Conservation (phyloP, 345 rosid species). For the Geranium rotundifolium region DNA sequence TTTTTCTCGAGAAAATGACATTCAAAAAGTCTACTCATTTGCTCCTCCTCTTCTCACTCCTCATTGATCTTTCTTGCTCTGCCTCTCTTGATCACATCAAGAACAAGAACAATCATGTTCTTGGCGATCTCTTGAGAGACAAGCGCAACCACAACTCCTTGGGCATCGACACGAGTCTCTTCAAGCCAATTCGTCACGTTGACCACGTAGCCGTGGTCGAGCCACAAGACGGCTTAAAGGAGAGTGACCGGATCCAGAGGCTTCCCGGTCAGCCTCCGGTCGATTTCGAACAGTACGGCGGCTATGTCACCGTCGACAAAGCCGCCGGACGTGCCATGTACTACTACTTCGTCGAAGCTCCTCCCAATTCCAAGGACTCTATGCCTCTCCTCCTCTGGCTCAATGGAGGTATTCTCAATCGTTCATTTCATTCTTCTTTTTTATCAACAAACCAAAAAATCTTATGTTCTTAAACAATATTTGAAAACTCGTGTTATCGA, state of each 20-base stretch:
- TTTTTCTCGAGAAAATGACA: neutral
- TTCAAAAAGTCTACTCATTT: neutral
- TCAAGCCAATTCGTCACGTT: conserved; percentile 4
- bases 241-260: conserved; percentile 21
- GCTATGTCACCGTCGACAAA: conserved; percentile 7
- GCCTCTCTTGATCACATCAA: neutral
- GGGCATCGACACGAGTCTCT: conserved; percentile 13
- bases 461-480: too few species aligned
- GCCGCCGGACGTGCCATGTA: neutral
- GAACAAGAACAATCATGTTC: conserved; percentile 15
- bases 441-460: too few species aligned
- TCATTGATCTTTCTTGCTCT: neutral
- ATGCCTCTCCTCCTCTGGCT: conserved; percentile 15
- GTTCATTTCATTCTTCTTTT: too few species aligned
- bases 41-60: neutral
- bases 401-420: conserved; percentile 7
- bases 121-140: conserved; percentile 19
- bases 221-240: conserved; percentile 27
- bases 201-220: conserved; percentile 4
- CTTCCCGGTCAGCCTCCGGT: conserved; percentile 11
- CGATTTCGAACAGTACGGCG: conserved; percentile 8
- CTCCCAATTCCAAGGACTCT: neutral
- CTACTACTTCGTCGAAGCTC: conserved; percentile 15
- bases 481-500: too few species aligned
- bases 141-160: conserved; percentile 11